phyloP scores from a whole-genome alignment of 1,139 yeast species.

The Pichia sp. region DNA sequence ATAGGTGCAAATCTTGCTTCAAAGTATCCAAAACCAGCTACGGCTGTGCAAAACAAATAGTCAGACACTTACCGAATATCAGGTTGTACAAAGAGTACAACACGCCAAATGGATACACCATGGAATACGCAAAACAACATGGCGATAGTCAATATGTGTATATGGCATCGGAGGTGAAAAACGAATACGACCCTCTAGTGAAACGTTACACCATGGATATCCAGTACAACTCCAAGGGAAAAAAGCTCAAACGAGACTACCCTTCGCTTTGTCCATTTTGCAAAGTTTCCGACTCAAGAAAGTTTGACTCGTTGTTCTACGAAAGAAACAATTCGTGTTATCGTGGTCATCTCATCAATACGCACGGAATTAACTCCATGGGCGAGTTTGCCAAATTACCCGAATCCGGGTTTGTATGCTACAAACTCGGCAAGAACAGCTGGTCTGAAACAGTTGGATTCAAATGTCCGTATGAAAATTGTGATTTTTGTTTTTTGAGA shows the following conservation, averaged over 20 bases:
- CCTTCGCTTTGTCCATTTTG: slow-evolving; percentile 19
- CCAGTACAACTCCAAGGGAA: slow-evolving; percentile 10
- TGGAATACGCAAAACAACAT: slow-evolving; percentile 10
- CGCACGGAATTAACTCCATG: slow-evolving; percentile 18
- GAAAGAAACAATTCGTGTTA: slow-evolving; percentile 21
- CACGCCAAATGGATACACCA: slow-evolving; percentile 13
- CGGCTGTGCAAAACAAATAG: slow-evolving; percentile 14
- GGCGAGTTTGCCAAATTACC: slow-evolving; percentile 15
- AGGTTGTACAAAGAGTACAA: slow-evolving; percentile 12
- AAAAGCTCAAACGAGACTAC: slow-evolving; percentile 14
- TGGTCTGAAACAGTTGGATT: slow-evolving; percentile 16
- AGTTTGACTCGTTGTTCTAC: slow-evolving; percentile 15
- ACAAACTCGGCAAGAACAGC: slow-evolving; percentile 14
- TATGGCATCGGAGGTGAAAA: slow-evolving; percentile 8
- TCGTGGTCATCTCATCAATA: slow-evolving; percentile 20
- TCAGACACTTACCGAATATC: slow-evolving; percentile 10
- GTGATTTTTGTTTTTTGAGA: slow-evolving; percentile 11
- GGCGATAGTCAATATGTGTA: slow-evolving; percentile 8
- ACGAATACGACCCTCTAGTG: slow-evolving; percentile 12
- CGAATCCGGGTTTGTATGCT: slow-evolving; percentile 14
- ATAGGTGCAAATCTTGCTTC: slow-evolving; percentile 14
- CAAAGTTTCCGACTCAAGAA: slow-evolving; percentile 5
- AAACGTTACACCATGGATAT: slow-evolving; percentile 9
- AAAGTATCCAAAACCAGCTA: slow-evolving; percentile 12
- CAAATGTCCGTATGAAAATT: slow-evolving; percentile 13